A percentile compares a stretch with the other conserved stretches of the same genome.
These are phyloP conservation scores for Scedosporium dehoogii DNA, from an alignment of 2,329 filamentous ascomycete genomes.

Conservation along the genomic window DNA sequence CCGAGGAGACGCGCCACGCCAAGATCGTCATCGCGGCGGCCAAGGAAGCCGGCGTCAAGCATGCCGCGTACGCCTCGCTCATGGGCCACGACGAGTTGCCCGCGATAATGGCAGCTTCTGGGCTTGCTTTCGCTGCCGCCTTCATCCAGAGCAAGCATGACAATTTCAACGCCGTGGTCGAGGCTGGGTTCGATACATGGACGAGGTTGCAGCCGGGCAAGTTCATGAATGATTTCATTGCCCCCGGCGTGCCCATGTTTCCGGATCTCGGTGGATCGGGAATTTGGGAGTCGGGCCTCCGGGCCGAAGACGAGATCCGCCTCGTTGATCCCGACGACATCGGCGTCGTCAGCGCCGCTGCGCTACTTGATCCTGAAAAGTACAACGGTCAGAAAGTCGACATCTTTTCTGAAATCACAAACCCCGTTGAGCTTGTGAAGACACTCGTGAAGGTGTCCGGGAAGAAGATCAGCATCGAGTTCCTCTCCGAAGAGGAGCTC, in stretches of 20 bases:
- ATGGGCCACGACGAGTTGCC: slow-evolving; percentile 19
- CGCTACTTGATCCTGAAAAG: slow-evolving; percentile 27
- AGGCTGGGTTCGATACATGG: slow-evolving; percentile 28
- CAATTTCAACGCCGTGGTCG: slow-evolving; percentile 28
- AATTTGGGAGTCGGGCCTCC: slow-evolving; percentile 25
- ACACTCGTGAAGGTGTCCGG: slow-evolving; percentile 24
- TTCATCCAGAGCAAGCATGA: slow-evolving; percentile 27
- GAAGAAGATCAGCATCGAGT: slow-evolving; percentile 24
- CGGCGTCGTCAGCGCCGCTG: slow-evolving; percentile 31
- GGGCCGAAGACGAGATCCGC: slow-evolving; percentile 24
- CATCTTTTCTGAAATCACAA: slow-evolving; percentile 30
- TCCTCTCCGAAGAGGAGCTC: slow-evolving; percentile 31
- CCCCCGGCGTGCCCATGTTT: slow-evolving; percentile 29
- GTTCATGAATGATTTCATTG: slow-evolving; percentile 41
- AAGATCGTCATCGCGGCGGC: slow-evolving; percentile 24
- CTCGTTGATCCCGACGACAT: slow-evolving; percentile 37
- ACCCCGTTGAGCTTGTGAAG: slow-evolving; percentile 23
- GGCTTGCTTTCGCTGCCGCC: slow-evolving; percentile 16
- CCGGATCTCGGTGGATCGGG: slow-evolving; percentile 26
- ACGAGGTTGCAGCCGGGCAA: slow-evolving; percentile 39
- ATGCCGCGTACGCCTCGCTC: slow-evolving; percentile 25
- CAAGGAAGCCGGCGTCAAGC: slow-evolving; percentile 24
- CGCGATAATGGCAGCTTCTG: slow-evolving; percentile 16
- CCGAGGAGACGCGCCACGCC: slow-evolving; percentile 19
- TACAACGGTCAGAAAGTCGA: slow-evolving; percentile 30